Conservation (phyloP, 495 filamentous ascomycete species). For the Aspergillus diversus region DNA sequence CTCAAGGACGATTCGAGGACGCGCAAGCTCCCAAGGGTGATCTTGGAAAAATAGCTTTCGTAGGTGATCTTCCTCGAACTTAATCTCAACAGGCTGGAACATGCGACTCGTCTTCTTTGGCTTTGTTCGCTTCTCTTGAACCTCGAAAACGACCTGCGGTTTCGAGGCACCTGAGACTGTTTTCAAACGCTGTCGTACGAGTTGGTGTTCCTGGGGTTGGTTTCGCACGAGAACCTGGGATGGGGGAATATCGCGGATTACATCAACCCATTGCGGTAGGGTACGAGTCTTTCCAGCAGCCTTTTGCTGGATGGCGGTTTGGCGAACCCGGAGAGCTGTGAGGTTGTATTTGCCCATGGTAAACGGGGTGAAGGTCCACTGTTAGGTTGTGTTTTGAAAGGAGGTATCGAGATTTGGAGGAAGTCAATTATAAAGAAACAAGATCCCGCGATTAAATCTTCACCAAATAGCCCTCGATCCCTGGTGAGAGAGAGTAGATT, state of each 20-base stretch:
- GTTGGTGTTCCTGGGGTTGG: conserved; percentile 67
- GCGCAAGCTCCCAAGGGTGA: conserved; percentile 96
- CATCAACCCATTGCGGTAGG: conserved; percentile 77
- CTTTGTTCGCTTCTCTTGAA: conserved; percentile 43
- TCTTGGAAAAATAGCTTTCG: conserved; percentile 83
- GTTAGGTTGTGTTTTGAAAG: conserved; percentile 4
- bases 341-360: conserved; percentile 73
- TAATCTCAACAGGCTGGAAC: conserved; percentile 77
- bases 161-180: conserved; percentile 36
- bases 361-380: conserved; percentile 12
- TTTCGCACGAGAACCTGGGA: conserved; percentile 74
- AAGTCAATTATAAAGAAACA: background rate
- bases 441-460: background rate
- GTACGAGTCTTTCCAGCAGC: conserved; percentile 49
- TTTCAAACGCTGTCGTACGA: conserved; percentile 53
- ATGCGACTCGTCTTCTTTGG: conserved; percentile 70
- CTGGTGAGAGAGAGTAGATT: background rate
- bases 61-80: conserved; percentile 84
- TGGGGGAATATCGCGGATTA: conserved; percentile 75
- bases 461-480: background rate
- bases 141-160: conserved; percentile 44
- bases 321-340: conserved; percentile 72
- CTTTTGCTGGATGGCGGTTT: conserved; percentile 62
- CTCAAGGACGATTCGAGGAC: conserved; percentile 84
- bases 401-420: conserved; percentile 3